Evolutionary conservation across 441 rosid genomes (phyloP), one percentile per base, ranked within the genome.

Genomic region (Bocquillonia castaneifolia): DNA sequence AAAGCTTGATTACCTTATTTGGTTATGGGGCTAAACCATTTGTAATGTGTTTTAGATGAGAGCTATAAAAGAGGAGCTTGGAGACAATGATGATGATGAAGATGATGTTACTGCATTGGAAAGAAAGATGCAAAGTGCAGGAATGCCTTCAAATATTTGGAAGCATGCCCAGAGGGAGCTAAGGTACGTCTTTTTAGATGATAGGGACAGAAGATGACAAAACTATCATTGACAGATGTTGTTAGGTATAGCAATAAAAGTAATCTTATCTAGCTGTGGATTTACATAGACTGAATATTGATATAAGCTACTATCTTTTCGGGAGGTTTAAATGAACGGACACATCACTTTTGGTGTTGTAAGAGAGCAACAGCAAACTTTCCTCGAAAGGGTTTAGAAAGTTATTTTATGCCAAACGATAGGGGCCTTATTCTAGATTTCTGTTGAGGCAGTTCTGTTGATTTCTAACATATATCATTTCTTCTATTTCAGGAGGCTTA

Each of bases 51-150:
- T 75, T 71, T 72, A 94, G 98, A 94, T 92, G 98, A 86, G 92
- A 81, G 99, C 99, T 70, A 94, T 94, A 79, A 94, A 92, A 72
- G 99, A 94, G 83, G 99, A 94, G 85, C 98, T 94, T 71, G 99
- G 99, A 64, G 98, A 94, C 81, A 88, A 92, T 69, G 98, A 92
- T 78, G 99, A 94, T 60, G 96, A 94, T 73, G 99, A 92, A 82
- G 99, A 94, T 83, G 99, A 94, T 80, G 80, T 92, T 72, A 97
- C 88, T 80, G 88, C 93, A 63, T 78, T 94, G 64, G 99, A 92
- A 83, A 85, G 89, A 74, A 94, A 92, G 81, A 94, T 94, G 98
- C 91, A 92, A 82, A 80, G 82, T 81, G 94, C 94, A 13, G 98
- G 93, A 78, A 86, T 95, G 93, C 96, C 98, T 66, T 74, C 97